phyloP scores from a whole-genome alignment of 345 rosid species.

The Hibiscus syriacus region DNA sequence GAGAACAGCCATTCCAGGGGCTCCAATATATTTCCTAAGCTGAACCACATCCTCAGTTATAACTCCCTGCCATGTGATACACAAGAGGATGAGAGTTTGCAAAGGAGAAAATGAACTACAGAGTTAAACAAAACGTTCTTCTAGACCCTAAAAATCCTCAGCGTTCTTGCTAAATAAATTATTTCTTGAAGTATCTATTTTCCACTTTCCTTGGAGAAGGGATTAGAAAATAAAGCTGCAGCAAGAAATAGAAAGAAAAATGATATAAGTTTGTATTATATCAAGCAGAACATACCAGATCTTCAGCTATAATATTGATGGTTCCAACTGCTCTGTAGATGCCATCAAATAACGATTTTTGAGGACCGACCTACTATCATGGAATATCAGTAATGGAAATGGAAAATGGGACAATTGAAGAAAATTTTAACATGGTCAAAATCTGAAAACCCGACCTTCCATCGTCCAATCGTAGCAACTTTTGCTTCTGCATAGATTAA shows the following conservation, averaged over 20 bases:
- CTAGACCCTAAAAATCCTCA: neutral
- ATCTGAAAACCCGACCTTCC: slow-evolving; percentile 57
- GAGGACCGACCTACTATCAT: slow-evolving; percentile 91
- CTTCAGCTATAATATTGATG: slow-evolving; percentile 82
- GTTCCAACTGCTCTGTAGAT: slow-evolving; percentile 61
- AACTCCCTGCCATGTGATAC: slow-evolving; percentile 57
- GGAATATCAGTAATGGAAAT: slow-evolving; percentile 21
- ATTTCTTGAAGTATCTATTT: neutral
- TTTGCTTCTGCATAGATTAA: slow-evolving; percentile 61
- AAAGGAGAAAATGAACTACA: neutral
- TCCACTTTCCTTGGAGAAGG: neutral
- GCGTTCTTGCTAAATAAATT: slow-evolving; percentile 5
- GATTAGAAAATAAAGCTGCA: neutral
- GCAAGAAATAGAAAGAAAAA: neutral
- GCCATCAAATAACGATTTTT: slow-evolving; percentile 76
- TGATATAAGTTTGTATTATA: neutral
- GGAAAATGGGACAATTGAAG: slow-evolving; percentile 11
- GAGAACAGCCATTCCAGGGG: slow-evolving; percentile 97
- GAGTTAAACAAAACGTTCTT: neutral
- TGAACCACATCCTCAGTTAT: slow-evolving; percentile 90
- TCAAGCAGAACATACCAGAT: slow-evolving; percentile 59
- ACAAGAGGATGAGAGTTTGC: neutral
- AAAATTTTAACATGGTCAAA: slow-evolving; percentile 10
- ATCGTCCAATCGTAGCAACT: slow-evolving; percentile 69
- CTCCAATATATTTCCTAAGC: slow-evolving; percentile 80